Percentiles rank a stretch among this genome's conserved stretches.
Evolutionary conservation across 139 green algal genomes (phyloP).

Genomic region (Pseudopediastrum boryanum): DNA sequence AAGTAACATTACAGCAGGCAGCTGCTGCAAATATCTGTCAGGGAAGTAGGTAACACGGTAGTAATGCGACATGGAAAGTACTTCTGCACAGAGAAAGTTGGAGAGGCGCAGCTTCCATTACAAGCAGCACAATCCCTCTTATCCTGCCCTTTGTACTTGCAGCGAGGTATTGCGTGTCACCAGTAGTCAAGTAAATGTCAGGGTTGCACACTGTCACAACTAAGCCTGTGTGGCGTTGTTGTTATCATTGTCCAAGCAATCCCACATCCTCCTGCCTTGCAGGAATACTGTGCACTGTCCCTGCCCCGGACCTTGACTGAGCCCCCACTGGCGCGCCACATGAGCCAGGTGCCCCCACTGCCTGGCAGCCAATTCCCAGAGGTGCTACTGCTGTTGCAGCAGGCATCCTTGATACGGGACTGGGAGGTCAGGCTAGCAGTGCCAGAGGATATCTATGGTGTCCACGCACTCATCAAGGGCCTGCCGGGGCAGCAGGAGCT

Average conservation of each 20-base stretch:
- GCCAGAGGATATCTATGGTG: conserved; percentile 1
- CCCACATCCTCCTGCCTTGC: not conserved
- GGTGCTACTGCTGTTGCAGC: conserved; percentile 37
- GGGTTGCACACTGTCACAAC: not conserved
- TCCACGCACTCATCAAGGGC: conserved; percentile 31
- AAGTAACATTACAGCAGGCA: no score
- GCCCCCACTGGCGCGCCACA: conserved; percentile 46
- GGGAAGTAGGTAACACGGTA: no score
- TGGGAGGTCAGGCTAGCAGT: conserved; percentile 34
- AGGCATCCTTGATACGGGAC: not conserved
- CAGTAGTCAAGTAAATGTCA: not conserved
- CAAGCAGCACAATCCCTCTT: no score
- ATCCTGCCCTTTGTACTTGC: not conserved
- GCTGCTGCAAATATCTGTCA: no score
- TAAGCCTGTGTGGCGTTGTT: not conserved
- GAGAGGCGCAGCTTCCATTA: no score
- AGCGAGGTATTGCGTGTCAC: not conserved
- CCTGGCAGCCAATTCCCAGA: conserved; percentile 47
- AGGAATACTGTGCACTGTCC: conserved; percentile 62
- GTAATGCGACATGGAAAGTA: no score
- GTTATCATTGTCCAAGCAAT: not conserved
- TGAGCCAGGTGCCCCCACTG: conserved; percentile 46
- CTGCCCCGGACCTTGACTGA: conserved; percentile 55
- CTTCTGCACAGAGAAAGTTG: no score
- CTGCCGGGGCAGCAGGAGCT: conserved; percentile 50